phyloP scores from a whole-genome alignment of 2,329 filamentous ascomycete species.

The Calonectria pseudoturangicola region DNA sequence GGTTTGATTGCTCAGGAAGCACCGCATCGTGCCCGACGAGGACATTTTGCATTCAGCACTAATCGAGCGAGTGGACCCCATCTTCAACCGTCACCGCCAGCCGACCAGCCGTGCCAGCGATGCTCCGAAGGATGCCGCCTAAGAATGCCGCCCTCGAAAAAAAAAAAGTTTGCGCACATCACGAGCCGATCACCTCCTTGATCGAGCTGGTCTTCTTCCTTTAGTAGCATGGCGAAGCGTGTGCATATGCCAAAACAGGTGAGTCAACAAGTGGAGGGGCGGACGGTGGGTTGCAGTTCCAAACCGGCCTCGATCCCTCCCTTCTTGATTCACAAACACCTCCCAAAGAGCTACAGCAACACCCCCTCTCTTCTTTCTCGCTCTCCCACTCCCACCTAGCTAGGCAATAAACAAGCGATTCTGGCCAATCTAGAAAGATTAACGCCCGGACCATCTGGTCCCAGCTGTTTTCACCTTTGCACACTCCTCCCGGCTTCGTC shows the following conservation, averaged over 20 bases:
- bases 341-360: constrained; percentile 26
- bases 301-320: constrained; percentile 23
- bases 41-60: constrained; percentile 22
- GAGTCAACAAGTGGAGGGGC: constrained; percentile 30
- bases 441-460: constrained; percentile 11
- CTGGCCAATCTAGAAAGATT: constrained; percentile 3
- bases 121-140: constrained; percentile 29
- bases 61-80: constrained; percentile 7
- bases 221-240: not conserved
- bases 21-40: constrained; percentile 2
- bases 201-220: not conserved
- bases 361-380: not conserved
- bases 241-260: constrained; percentile 11
- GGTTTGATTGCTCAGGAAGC: constrained; percentile 12
- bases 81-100: constrained; percentile 9
- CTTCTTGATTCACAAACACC: constrained; percentile 13
- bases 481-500: constrained; percentile 27
- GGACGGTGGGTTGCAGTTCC: constrained; percentile 5
- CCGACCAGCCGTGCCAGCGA: constrained; percentile 34
- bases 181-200: constrained; percentile 11
- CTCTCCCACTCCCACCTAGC: constrained; percentile 1
- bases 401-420: not conserved
- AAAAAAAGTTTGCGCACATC: constrained; percentile 22
- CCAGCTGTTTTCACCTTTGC: constrained; percentile 1
- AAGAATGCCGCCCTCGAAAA: not conserved